Evolutionary conservation across 768 basidiomycete genomes (phyloP).

Genomic region (Lactarius tabidus): DNA sequence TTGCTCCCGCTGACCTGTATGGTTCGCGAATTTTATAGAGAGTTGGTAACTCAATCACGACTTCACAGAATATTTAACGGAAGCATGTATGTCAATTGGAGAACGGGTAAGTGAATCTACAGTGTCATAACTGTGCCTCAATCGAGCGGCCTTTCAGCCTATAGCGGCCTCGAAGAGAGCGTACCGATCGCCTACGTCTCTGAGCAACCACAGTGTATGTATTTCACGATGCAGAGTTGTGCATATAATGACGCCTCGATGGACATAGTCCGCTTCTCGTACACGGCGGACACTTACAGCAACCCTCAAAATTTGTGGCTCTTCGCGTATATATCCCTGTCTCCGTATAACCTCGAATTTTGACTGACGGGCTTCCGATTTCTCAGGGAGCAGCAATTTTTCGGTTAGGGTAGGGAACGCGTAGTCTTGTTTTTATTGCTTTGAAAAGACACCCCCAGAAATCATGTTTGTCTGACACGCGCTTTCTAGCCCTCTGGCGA

Average conservation of each 20-base stretch:
- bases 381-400: background rate
- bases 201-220: constrained; percentile 31
- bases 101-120: background rate
- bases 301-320: constrained; percentile 22
- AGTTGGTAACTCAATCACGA: background rate
- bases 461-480: no score
- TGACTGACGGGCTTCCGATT: background rate
- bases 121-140: background rate
- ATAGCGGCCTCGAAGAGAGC: constrained; percentile 30
- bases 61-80: background rate
- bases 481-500: no score
- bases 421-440: no score
- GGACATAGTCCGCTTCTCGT: constrained; percentile 15
- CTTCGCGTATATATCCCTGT: constrained; percentile 15
- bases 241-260: background rate
- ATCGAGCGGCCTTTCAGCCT: constrained; percentile 1
- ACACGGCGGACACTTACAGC: constrained; percentile 18
- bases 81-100: constrained; percentile 1
- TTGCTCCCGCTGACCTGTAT: constrained; percentile 38
- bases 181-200: constrained; percentile 34
- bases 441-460: no score
- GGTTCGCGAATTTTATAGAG: background rate
- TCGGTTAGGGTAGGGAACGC: background rate
- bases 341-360: background rate
- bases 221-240: background rate